A percentile compares a stretch with the other conserved stretches of the same genome.
Evolutionary conservation across 2,329 filamentous ascomycete species (phyloP).

Genomic region (Fusarium humuli): DNA sequence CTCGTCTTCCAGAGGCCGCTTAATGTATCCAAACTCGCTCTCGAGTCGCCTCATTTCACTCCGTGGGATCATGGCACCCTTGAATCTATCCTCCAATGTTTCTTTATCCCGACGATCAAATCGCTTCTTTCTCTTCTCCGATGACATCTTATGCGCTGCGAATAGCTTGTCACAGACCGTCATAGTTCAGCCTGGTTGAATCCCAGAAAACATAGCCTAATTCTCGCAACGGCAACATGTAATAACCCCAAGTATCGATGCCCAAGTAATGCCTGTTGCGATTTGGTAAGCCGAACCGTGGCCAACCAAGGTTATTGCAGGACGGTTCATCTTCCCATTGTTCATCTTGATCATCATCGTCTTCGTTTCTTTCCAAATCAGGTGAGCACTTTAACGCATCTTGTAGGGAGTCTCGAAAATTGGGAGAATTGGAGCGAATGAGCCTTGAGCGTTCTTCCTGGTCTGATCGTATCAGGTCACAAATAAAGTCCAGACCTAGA

Average conservation of each 20-base stretch:
- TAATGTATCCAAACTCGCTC: not conserved
- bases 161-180: too few relatives aligned
- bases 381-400: not conserved
- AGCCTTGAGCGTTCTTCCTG: not conserved
- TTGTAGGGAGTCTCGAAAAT: not conserved
- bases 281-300: too few relatives aligned
- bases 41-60: rapidly evolving
- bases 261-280: rapidly evolving
- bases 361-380: too few relatives aligned
- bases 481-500: not conserved
- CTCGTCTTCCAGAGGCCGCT: not conserved
- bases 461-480: not conserved
- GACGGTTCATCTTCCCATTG: not conserved
- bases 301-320: not conserved
- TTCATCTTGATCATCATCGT: too few relatives aligned
- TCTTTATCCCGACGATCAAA: not conserved
- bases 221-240: not conserved
- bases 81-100: not conserved
- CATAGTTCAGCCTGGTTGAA: not conserved
- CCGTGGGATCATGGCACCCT: not conserved
- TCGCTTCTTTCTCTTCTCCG: too few relatives aligned
- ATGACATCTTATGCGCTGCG: too few relatives aligned
- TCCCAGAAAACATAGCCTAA: not conserved
- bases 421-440: not conserved
- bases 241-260: not conserved